A percentile compares a stretch with the other conserved stretches of the same genome.
These are phyloP conservation scores for Torulaspora franciscae DNA, from an alignment of 805 yeast species.

Conservation along the genomic window DNA sequence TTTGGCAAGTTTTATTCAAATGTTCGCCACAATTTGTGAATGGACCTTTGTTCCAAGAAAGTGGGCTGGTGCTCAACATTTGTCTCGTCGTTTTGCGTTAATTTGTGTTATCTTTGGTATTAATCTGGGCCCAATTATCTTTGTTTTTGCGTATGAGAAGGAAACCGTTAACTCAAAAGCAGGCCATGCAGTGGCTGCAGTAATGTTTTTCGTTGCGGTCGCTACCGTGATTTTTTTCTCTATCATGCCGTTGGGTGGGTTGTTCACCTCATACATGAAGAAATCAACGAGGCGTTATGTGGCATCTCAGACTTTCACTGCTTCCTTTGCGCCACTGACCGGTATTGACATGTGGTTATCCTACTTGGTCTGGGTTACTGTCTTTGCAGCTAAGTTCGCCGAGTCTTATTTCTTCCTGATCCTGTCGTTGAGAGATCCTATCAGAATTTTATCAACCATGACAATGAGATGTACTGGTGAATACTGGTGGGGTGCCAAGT, in stretches of 20 bases:
- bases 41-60: constrained; percentile 96
- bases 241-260: constrained; percentile 93
- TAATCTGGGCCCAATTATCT: constrained; percentile 83
- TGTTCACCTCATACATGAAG: constrained; percentile 88
- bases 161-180: constrained; percentile 59
- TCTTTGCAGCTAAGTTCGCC: constrained; percentile 79
- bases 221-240: constrained; percentile 82
- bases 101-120: constrained; percentile 57
- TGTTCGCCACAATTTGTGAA: constrained; percentile 83
- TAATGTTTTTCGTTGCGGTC: constrained; percentile 83
- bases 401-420: constrained; percentile 94
- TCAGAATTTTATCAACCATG: constrained; percentile 79
- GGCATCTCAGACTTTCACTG: constrained; percentile 94
- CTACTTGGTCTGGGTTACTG: constrained; percentile 81
- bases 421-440: constrained; percentile 88
- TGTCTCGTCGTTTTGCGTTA: constrained; percentile 80
- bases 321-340: constrained; percentile 70
- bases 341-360: constrained; percentile 97
- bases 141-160: constrained; percentile 78
- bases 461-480: constrained; percentile 96
- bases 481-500: constrained; percentile 66
- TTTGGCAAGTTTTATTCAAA: constrained; percentile 74
- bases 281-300: constrained; percentile 81
- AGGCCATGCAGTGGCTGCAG: constrained; percentile 75
- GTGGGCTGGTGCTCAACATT: constrained; percentile 99